Evolutionary conservation across 306 rosid genomes (phyloP), one percentile per base, ranked within the genome.

Genomic region (Styphnolobium japonicum): DNA sequence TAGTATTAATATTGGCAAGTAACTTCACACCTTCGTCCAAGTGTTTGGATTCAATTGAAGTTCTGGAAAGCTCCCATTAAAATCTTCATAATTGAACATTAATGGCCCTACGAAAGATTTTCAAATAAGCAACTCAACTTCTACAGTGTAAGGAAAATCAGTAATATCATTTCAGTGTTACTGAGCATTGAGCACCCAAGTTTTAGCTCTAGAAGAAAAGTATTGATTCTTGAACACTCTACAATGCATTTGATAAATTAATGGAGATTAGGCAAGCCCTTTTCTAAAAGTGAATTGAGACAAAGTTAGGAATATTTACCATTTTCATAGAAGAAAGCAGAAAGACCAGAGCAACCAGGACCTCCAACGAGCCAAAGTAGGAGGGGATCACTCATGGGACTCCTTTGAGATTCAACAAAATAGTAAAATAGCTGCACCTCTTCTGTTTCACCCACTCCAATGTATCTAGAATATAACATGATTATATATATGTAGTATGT

Each of bases 241-340:
- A n/a, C n/a, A n/a, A n/a, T n/a, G n/a, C n/a, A n/a, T n/a, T n/a
- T n/a, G n/a, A n/a, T n/a, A n/a, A n/a, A n/a, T n/a, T n/a, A n/a
- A n/a, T n/a, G n/a, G n/a, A n/a, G n/a, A n/a, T n/a, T n/a, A n/a
- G n/a, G n/a, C n/a, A n/a, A n/a, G n/a, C n/a, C n/a, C n/a, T n/a
- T n/a, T n/a, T n/a, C n/a, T n/a, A 8, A 8, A 37, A 37, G 2
- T 8, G 6, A 8, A 8, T 37, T 37, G 8, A 37, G 9, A 6
- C 7, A 36, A 36, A 27, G 3, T 27, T 27, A 3, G 3, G 3
- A 37, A 7, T 37, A 9, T 10, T 1, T 43, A 43, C 79, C 79
- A 74, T 58, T 74, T 58, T 42, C 79, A 42, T 39, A 58, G 33
- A 74, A 58, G 69, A 74, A 56, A 0, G 58, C 79, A 4, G 79